Evolutionary conservation across 768 basidiomycete species (phyloP), one percentile per base, ranked within the genome.

Genomic region (Chlorophyllum brunneum): DNA sequence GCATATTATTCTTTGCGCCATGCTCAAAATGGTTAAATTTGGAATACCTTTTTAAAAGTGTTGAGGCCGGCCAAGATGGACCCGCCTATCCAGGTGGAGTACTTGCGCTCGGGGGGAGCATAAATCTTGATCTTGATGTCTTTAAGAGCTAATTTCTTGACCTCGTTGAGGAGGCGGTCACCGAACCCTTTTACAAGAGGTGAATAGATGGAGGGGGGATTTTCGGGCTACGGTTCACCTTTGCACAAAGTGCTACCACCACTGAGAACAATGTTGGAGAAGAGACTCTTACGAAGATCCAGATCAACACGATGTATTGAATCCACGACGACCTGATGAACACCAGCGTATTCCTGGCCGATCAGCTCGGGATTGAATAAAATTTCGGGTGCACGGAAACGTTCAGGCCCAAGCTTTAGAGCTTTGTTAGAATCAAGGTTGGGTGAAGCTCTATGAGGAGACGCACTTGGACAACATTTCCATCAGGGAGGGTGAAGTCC

Each of bases 41-140:
- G 39, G 22, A 39, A 48, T 59, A 88, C 94, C 86, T 97, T 97
- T 73, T 95, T 98, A 80, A 99, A 99, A 30, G 97, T 97, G 59
- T 83, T 94, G 56, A 99, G 68, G 33, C 95, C 95, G 44, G 95
- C 95, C 47, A 99, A 71, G 65, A 99, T 99, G 51, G 92, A 95
- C 4, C 97, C 97, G 48, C 97, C 95, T 62, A 94, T 94, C 92
- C 92, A 95, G 40, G 92, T 93, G 29, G 91, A 92, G 70, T 95
- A 95, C 69, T 98, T 99, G 59, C 97, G 85, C 70, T 99, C 97
- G n/a, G 97, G 97, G 16, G 97, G 97, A 23, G 97, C 97, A 61
- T 92, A 95, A 61, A 99, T 99, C 76, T 95, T 97, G 70, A 99
- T 93, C 76, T 98, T 99, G 63, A 95, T 82, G 60, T 98, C 95